These are phyloP conservation scores for Cymbidium sinense DNA, from an alignment of 106 monocot genomes.

Conservation along the genomic window DNA sequence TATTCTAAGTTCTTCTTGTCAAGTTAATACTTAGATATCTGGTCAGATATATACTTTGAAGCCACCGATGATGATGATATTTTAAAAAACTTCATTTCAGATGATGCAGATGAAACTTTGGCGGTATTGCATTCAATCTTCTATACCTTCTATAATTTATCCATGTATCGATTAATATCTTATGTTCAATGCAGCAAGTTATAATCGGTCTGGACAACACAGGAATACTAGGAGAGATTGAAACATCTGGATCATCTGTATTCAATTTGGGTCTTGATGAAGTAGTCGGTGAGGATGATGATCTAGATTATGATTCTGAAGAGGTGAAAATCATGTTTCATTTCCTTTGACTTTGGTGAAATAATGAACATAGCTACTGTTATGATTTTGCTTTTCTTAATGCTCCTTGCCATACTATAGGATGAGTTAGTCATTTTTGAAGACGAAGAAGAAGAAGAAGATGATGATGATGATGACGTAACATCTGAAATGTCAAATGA, in stretches of 20 bases:
- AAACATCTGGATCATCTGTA: conserved; percentile 30
- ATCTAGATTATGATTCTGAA: conserved; percentile 55
- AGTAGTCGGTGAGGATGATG: conserved; percentile 37
- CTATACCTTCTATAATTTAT: background rate
- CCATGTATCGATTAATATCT: conserved; percentile 14
- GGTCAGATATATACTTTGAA: conserved; percentile 85
- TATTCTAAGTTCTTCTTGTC: conserved; percentile 17
- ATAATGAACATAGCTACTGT: background rate
- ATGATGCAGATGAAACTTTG: conserved; percentile 67
- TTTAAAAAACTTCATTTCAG: conserved; percentile 40
- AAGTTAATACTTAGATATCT: conserved; percentile 34
- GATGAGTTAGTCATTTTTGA: conserved; percentile 48
- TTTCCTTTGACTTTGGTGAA: background rate
- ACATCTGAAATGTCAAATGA: conserved; percentile 39
- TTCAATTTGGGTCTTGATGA: conserved; percentile 55
- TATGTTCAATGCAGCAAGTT: conserved; percentile 57
- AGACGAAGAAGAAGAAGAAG: conserved; percentile 56
- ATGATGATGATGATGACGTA: conserved; percentile 24
- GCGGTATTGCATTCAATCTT: conserved; percentile 42
- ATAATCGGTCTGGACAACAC: conserved; percentile 72
- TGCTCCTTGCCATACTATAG: conserved; percentile 13
- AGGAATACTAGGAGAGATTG: conserved; percentile 57
- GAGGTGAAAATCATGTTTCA: conserved; percentile 25
- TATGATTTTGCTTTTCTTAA: conserved; percentile 2
- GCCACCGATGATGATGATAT: conserved; percentile 50